Base-by-base conservation (phyloP, 2,329 filamentous ascomycete genomes). In the Paracorniculantispora psalliotae region DNA sequence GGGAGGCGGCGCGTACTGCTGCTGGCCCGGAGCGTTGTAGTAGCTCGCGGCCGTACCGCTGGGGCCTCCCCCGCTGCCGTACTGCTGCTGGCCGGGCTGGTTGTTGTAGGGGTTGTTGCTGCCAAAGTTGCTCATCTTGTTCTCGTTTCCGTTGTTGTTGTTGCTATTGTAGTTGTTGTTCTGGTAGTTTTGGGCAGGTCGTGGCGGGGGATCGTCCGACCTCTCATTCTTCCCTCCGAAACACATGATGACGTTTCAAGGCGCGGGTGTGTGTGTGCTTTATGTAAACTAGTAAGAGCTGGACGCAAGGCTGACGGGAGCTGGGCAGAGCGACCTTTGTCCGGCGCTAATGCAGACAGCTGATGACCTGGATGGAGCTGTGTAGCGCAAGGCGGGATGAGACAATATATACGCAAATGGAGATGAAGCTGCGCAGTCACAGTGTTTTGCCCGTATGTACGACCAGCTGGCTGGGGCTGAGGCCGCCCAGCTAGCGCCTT, bases 201-300 rank as follows among this genome's bases (percentile, higher is more conserved):
- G 70, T 3, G 79, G 72, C 8, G 75, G 70, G 21, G 72, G 72
- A 30, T 75, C 74, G 60, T 74, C 67, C 35, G 69, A 67, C 52
- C 67, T 65, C 51, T 75, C 72, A 59, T 77, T 72, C 52, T 76
- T 79, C 63, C 70, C 70, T 47, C 79, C 77, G 64, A 82, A 81
- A 68, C 80, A 82, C 80, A 82, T 82, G 49, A 39, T 61, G 37
- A 7, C n/a, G 51, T 33, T 33, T 30, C 30, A 37, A 37, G 30
- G 5, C 7, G 12, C 25, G n/a, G n/a, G n/a, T n/a, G n/a, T 21
- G 12, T 12, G n/a, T 30, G 51, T 54, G 37, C 30, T 51, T 12
- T 12, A 35, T 50, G 48, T 39, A 19, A 37, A 6, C 10, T 28
- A 12, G 33, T 53, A n/a, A 5, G 37, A 39, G 15, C 37, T 39